These are phyloP conservation scores for Podospora australis DNA, from an alignment of 495 filamentous ascomycete genomes.

Conservation along the genomic window DNA sequence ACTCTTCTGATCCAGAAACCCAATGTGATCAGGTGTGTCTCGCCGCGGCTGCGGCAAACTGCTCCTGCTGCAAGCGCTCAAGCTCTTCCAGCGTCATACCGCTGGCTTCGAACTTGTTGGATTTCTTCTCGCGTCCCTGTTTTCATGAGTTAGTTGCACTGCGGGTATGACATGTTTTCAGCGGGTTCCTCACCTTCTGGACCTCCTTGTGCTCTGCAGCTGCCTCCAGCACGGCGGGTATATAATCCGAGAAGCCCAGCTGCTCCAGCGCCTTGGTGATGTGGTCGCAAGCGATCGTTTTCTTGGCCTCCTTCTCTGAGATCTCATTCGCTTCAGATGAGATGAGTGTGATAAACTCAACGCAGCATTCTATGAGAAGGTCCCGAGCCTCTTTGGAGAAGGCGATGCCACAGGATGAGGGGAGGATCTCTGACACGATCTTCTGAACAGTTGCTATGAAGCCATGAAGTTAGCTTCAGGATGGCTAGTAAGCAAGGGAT, in stretches of 20 bases:
- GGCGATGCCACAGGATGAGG: slow-evolving; percentile 52
- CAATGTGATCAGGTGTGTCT: slow-evolving; percentile 37
- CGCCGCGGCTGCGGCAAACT: slow-evolving; percentile 70
- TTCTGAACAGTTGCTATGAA: slow-evolving; percentile 87
- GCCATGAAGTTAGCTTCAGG: neutral
- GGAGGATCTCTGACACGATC: slow-evolving; percentile 90
- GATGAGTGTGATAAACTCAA: slow-evolving; percentile 96
- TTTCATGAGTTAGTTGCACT: slow-evolving; percentile 12
- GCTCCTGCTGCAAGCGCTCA: slow-evolving; percentile 77
- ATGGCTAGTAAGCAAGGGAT: neutral
- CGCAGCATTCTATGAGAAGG: slow-evolving; percentile 95
- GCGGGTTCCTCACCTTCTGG: slow-evolving; percentile 62
- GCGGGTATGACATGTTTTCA: neutral
- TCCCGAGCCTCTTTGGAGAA: slow-evolving; percentile 94
- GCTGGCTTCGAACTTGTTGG: slow-evolving; percentile 92
- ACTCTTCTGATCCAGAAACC: neutral
- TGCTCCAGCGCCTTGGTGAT: slow-evolving; percentile 87
- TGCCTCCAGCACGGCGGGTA: slow-evolving; percentile 76
- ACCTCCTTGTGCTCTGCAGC: slow-evolving; percentile 89
- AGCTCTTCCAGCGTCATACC: slow-evolving; percentile 86
- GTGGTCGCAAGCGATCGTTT: slow-evolving; percentile 95
- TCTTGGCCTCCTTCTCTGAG: slow-evolving; percentile 95
- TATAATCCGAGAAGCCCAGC: slow-evolving; percentile 86
- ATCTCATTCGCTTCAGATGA: slow-evolving; percentile 98
- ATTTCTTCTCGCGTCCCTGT: slow-evolving; percentile 91